These are phyloP conservation scores for Claviceps spartinae DNA, from an alignment of 2,329 filamentous ascomycete genomes.

Conservation along the genomic window DNA sequence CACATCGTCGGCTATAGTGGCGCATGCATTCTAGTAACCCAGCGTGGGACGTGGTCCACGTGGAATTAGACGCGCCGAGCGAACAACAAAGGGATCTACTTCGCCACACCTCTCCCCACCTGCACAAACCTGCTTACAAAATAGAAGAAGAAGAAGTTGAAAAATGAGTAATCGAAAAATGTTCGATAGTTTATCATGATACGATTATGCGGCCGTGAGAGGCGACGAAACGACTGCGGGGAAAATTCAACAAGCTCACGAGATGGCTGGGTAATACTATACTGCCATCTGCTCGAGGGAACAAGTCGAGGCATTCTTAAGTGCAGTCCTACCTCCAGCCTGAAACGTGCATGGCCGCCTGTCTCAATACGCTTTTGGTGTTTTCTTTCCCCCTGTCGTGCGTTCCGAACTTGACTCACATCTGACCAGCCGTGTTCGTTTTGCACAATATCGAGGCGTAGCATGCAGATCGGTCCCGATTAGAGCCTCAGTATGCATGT, in stretches of 20 bases:
- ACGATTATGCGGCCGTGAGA: no score
- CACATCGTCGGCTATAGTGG: background rate
- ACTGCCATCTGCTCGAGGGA: background rate
- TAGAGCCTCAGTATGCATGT: background rate
- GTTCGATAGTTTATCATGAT: no score
- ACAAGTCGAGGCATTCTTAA: background rate
- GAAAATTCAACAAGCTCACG: no score
- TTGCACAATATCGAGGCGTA: background rate
- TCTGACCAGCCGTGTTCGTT: background rate
- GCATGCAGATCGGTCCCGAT: background rate
- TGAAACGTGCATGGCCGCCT: background rate
- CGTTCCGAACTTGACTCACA: background rate
- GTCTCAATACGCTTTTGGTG: background rate
- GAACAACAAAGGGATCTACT: no score
- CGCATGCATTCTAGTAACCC: background rate
- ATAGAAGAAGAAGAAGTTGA: background rate
- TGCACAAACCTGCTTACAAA: background rate
- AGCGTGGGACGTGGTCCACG: background rate
- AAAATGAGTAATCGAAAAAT: background rate
- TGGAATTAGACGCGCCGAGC: background rate
- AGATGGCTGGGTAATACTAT: background rate
- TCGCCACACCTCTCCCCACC: no score
- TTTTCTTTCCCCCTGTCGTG: background rate
- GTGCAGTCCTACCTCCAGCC: background rate
- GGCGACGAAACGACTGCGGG: no score